phyloP scores from a whole-genome alignment of 2,329 filamentous ascomycete genomes.

The Cryphonectria naterciae region DNA sequence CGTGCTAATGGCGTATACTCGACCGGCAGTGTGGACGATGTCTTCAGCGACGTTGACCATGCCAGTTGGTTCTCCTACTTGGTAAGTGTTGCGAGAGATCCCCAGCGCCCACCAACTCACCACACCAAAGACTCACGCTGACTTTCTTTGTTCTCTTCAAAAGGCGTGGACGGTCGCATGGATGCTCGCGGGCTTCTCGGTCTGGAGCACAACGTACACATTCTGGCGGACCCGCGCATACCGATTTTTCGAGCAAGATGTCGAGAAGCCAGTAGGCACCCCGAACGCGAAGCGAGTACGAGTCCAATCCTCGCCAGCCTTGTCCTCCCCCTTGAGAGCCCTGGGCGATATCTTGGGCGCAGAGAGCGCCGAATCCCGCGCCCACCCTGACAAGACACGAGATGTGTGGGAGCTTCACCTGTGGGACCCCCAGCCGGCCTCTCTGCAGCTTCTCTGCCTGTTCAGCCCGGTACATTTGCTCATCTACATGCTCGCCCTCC shows the following conservation, averaged over 20 bases:
- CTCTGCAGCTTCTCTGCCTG: constrained; percentile 79
- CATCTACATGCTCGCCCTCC: constrained; percentile 86
- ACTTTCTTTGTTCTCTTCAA: constrained; percentile 23
- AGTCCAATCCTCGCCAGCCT: constrained; percentile 80
- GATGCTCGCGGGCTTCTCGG: constrained; percentile 67
- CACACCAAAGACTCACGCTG: neutral
- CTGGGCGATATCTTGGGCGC: constrained; percentile 69
- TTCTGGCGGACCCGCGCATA: constrained; percentile 84
- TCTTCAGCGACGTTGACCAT: constrained; percentile 75
- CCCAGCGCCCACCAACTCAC: neutral
- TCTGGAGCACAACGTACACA: constrained; percentile 78
- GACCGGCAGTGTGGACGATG: constrained; percentile 69
- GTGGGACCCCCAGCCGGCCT: constrained; percentile 91
- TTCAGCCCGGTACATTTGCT: constrained; percentile 95
- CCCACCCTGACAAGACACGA: constrained; percentile 77
- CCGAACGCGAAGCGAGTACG: constrained; percentile 87
- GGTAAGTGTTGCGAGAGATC: constrained; percentile 45
- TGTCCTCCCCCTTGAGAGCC: constrained; percentile 78
- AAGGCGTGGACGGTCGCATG: constrained; percentile 78
- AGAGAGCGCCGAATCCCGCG: constrained; percentile 77
- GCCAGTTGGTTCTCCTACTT: constrained; percentile 66
- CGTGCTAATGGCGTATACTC: constrained; percentile 71
- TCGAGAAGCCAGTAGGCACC: constrained; percentile 76
- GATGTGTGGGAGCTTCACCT: constrained; percentile 95
- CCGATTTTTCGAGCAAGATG: constrained; percentile 84